Evolutionary conservation across 345 rosid genomes (phyloP).

Genomic region (Physaria fendleri): DNA sequence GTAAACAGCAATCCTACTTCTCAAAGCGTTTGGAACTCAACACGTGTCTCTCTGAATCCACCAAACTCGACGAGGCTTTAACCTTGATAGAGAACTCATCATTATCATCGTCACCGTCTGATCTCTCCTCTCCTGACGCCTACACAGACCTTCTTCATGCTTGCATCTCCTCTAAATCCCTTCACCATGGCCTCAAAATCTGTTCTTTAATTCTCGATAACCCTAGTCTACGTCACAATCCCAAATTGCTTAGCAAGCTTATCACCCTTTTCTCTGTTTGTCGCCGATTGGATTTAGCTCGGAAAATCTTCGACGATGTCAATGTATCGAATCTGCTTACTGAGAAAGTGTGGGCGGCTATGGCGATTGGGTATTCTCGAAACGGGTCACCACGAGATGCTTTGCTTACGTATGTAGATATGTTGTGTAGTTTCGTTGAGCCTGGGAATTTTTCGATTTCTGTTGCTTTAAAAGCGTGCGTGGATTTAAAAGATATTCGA

Average conservation of each 20-base stretch:
- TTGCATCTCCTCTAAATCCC: constrained; percentile 39
- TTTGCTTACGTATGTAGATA: constrained; percentile 27
- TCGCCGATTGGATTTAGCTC: constrained; percentile 35
- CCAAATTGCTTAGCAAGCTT: constrained; percentile 33
- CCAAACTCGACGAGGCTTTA: constrained; percentile 18
- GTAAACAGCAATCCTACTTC: neutral
- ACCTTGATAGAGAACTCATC: neutral
- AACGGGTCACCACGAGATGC: constrained; percentile 34
- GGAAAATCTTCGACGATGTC: constrained; percentile 29
- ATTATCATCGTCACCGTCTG: constrained; percentile 23
- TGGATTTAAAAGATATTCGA: constrained; percentile 15
- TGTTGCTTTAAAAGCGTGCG: constrained; percentile 40
- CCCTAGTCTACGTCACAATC: constrained; percentile 24
- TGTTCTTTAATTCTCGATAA: constrained; percentile 20
- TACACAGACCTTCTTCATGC: constrained; percentile 35
- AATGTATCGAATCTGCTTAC: neutral
- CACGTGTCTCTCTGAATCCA: neutral
- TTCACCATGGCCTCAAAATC: constrained; percentile 34
- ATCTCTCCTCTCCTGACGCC: constrained; percentile 13
- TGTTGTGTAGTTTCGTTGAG: constrained; percentile 28
- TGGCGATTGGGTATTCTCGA: constrained; percentile 46
- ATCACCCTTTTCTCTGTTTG: constrained; percentile 46
- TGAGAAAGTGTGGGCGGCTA: constrained; percentile 43
- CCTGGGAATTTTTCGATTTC: constrained; percentile 44
- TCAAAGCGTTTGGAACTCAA: neutral